These are phyloP conservation scores for Yamadazyma atmosphaerica DNA, from an alignment of 1,139 yeast species.

Conservation along the genomic window DNA sequence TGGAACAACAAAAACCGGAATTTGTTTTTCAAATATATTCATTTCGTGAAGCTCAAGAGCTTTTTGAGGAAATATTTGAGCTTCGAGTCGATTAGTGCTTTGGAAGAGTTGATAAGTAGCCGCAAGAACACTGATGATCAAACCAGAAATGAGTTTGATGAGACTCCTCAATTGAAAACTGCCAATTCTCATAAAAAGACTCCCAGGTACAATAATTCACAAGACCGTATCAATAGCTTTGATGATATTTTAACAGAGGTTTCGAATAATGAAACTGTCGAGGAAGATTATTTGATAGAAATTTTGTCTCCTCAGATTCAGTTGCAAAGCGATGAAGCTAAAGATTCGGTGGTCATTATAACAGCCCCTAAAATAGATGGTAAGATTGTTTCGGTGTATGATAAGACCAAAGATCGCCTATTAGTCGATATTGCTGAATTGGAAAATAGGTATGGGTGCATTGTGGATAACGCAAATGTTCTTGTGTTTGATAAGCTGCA, in stretches of 20 bases:
- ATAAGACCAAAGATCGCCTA: constrained; percentile 23
- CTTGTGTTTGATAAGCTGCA: constrained; percentile 37
- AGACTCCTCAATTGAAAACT: background rate
- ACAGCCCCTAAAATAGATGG: constrained; percentile 43
- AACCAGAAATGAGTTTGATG: constrained; percentile 1
- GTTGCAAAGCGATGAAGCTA: constrained; percentile 63
- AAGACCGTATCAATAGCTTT: constrained; percentile 39
- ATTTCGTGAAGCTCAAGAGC: constrained; percentile 35
- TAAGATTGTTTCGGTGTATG: constrained; percentile 38
- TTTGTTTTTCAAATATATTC: constrained; percentile 36
- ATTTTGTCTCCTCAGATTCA: constrained; percentile 87
- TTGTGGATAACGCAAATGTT: constrained; percentile 40
- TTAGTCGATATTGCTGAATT: constrained; percentile 27
- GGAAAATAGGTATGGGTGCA: constrained; percentile 39
- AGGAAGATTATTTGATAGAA: constrained; percentile 67
- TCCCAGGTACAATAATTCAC: constrained; percentile 13
- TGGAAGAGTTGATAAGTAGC: constrained; percentile 34
- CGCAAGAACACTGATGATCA: constrained; percentile 6
- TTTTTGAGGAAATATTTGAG: constrained; percentile 33
- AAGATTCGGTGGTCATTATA: constrained; percentile 56
- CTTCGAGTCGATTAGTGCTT: constrained; percentile 38
- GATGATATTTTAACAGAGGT: constrained; percentile 52
- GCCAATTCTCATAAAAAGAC: background rate
- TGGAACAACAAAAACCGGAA: constrained; percentile 45
- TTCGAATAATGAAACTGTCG: constrained; percentile 42